Evolutionary conservation across 805 yeast species (phyloP).

Genomic region (Saccharomyces paradoxus): DNA sequence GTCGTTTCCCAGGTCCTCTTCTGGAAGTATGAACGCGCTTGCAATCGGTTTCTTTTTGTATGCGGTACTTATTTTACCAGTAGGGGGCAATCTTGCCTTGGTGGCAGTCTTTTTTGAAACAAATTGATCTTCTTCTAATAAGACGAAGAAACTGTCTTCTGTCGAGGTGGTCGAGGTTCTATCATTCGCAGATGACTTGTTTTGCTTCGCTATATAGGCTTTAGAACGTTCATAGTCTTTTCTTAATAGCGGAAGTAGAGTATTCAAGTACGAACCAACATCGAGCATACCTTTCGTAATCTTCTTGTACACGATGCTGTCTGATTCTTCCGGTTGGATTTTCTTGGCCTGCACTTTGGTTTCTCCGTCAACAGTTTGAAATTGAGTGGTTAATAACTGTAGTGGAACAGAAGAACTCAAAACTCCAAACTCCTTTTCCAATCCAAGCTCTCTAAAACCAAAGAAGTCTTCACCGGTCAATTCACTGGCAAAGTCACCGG

Average conservation of each 20-base stretch:
- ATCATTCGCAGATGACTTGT: constrained; percentile 31
- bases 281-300: constrained; percentile 46
- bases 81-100: constrained; percentile 81
- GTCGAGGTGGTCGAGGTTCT: constrained; percentile 24
- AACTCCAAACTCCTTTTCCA: constrained; percentile 85
- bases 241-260: constrained; percentile 46
- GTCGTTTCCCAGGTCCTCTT: constrained; percentile 13
- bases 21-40: constrained; percentile 46
- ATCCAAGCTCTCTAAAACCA: constrained; percentile 89
- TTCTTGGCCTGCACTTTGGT: constrained; percentile 45
- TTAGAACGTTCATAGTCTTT: constrained; percentile 38
- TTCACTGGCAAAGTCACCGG: constrained; percentile 91
- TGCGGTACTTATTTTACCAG: constrained; percentile 67
- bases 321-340: constrained; percentile 57
- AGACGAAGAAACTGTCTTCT: constrained; percentile 33
- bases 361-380: constrained; percentile 62
- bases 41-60: constrained; percentile 61
- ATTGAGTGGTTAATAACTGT: constrained; percentile 51
- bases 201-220: constrained; percentile 36
- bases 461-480: constrained; percentile 91
- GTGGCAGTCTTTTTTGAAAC: constrained; percentile 63
- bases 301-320: constrained; percentile 44
- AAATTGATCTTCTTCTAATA: constrained; percentile 77
- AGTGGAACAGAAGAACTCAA: constrained; percentile 81
- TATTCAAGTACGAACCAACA: constrained; percentile 42